These are phyloP conservation scores for Saccharomycopsis sp. DNA, from an alignment of 805 yeast species.

Conservation along the genomic window DNA sequence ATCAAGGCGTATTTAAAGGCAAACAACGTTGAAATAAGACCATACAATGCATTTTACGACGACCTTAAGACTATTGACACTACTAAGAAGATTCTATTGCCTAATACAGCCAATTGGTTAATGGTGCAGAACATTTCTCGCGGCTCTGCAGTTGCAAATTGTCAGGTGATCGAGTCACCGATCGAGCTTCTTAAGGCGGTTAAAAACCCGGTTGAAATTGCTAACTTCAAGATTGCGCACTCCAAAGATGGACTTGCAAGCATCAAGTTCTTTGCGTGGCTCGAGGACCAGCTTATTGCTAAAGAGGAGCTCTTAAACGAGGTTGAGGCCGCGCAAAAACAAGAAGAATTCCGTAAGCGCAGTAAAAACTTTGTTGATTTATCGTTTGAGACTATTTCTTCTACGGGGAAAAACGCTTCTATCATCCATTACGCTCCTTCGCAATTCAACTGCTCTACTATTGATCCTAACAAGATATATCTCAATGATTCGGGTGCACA, in stretches of 20 bases:
- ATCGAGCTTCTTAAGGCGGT: slow-evolving; percentile 62
- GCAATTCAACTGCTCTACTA: slow-evolving; percentile 45
- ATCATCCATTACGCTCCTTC: slow-evolving; percentile 73
- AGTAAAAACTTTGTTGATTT: slow-evolving; percentile 56
- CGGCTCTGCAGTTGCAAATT: slow-evolving; percentile 26
- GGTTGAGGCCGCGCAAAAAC: slow-evolving; percentile 56
- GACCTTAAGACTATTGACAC: slow-evolving; percentile 34
- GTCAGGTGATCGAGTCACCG: slow-evolving; percentile 47
- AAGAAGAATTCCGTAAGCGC: slow-evolving; percentile 46
- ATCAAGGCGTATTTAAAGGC: slow-evolving; percentile 36
- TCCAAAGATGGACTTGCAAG: slow-evolving; percentile 77
- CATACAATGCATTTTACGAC: slow-evolving; percentile 53
- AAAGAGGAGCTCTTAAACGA: slow-evolving; percentile 47
- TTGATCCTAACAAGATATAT: slow-evolving; percentile 64
- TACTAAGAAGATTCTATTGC: slow-evolving; percentile 39
- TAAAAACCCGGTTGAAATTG: slow-evolving; percentile 67
- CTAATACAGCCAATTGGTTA: slow-evolving; percentile 64
- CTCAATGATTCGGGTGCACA: slow-evolving; percentile 91
- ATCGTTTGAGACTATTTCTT: slow-evolving; percentile 71
- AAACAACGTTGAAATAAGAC: slow-evolving; percentile 41
- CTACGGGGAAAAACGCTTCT: slow-evolving; percentile 71
- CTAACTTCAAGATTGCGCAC: slow-evolving; percentile 72
- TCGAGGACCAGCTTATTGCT: slow-evolving; percentile 49
- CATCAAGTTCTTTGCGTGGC: slow-evolving; percentile 74
- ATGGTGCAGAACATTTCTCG: slow-evolving; percentile 43